Evolutionary conservation across 805 yeast genomes (phyloP).

Genomic region (Scheffersomyces lignosus): DNA sequence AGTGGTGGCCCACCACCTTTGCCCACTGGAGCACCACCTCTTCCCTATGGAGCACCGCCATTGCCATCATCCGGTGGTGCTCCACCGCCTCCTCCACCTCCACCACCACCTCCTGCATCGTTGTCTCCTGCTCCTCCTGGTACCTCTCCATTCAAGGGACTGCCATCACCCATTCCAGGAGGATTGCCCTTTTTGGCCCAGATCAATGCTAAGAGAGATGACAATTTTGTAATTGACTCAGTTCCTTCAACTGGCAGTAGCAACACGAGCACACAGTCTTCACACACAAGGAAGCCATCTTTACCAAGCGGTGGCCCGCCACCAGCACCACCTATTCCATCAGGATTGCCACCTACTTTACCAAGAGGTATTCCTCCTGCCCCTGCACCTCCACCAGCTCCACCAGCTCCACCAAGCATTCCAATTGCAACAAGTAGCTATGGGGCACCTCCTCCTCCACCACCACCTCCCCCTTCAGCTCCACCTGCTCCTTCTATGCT

Average conservation of each 20-base stretch:
- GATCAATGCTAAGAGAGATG: conserved; percentile 56
- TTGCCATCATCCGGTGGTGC: conserved; percentile 17
- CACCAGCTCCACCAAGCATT: conserved; percentile 7
- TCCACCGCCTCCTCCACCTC: conserved; percentile 18
- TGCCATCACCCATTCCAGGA: conserved; percentile 26
- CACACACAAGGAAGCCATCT: conserved; percentile 25
- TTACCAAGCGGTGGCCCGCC: conserved; percentile 20
- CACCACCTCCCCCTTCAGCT: conserved; percentile 6
- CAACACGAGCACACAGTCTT: conserved; percentile 4
- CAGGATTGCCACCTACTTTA: conserved; percentile 19
- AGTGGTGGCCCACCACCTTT: conserved; percentile 13
- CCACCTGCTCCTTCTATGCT: conserved; percentile 15
- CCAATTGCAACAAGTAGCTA: conserved; percentile 2
- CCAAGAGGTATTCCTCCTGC: conserved; percentile 17
- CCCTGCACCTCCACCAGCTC: conserved; percentile 19
- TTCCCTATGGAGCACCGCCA: conserved; percentile 16
- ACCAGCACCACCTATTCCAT: conserved; percentile 12
- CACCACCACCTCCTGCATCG: conserved; percentile 11
- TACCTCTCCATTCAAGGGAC: conserved; percentile 8
- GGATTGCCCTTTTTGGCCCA: conserved; percentile 59
- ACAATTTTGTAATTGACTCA: conserved; percentile 48
- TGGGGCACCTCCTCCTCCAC: conserved; percentile 14
- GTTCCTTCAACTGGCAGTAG: conserved; percentile 3
- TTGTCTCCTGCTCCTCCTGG: conserved; percentile 17
- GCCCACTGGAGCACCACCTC: background rate